Base-by-base conservation (phyloP, 441 rosid species). In the Theobroma grandiflorum region DNA sequence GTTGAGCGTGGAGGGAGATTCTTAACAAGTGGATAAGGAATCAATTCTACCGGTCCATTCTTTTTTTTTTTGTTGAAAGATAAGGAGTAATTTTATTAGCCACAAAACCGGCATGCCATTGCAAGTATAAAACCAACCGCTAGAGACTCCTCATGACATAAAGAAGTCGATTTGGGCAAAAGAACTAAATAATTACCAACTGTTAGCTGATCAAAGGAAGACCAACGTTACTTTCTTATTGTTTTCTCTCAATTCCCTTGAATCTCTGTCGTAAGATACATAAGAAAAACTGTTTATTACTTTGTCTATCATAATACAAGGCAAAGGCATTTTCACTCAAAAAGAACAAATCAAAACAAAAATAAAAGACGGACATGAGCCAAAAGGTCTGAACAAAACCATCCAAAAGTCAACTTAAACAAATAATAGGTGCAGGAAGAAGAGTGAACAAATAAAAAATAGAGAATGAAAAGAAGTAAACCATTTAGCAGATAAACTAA, bases 401-500 rank as follows among this genome's bases (percentile, higher is more conserved):
- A 43, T 4, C 20, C 45, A 35, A 50, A 33, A 26, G 61, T 71
- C 75, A 71, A 71, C 45, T 52, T 35, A 1, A 33, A 52, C 49
- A 72, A 37, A 71, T 52, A 16, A 45, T 68, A 68, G 73, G 45
- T 45, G 55, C 55, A 68, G 37, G 38, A 68, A 64, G 1, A 37
- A 66, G 18, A 62, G 8, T 62, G 5, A 31, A 0, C 1, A 4
- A 50, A 62, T 14, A 33, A 62, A 9, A 11, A 61, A 26, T 3
- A 37, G 35, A 12, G 14, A 42, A n/a, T n/a, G 8, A 42, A 42
- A 42, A 42, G 4, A 2, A 45, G 8, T 1, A 45, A 45, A 45
- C 8, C 10, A 45, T 45, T 45, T 45, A 45, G 10, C 49, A 45
- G 8, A 45, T 45, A 8, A 45, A 40, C 42, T 40, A 1, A 3